Percentiles rank a stretch among this genome's conserved stretches.
These are phyloP conservation scores for Fragilariopsis cylindrus DNA, from an alignment of 108 stramenopile genomes.

Conservation along the genomic window DNA sequence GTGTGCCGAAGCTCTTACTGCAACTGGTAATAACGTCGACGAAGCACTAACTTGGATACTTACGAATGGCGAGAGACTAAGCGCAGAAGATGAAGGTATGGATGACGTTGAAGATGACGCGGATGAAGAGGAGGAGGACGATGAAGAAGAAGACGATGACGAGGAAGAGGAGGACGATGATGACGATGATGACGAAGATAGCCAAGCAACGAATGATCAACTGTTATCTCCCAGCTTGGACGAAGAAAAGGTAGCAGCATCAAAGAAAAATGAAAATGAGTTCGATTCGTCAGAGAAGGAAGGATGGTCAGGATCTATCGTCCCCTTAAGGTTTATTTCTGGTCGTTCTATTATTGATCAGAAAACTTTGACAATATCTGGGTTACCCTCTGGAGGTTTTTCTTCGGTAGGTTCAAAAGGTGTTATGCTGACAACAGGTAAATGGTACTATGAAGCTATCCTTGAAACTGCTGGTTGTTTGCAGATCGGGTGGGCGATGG, in stretches of 20 bases:
- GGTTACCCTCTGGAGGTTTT: conserved; percentile 79
- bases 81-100: conserved; percentile 67
- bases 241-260: neutral
- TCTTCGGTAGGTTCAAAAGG: conserved; percentile 89
- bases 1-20: conserved; percentile 90
- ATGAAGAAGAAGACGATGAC: conserved; percentile 57
- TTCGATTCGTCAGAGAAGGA: conserved; percentile 12
- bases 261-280: neutral
- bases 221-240: neutral
- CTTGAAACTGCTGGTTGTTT: conserved; percentile 90
- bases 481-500: conserved; percentile 94
- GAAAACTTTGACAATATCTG: conserved; percentile 66
- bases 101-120: conserved; percentile 73
- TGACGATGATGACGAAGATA: conserved; percentile 11
- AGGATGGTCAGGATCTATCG: conserved; percentile 65
- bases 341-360: conserved; percentile 71
- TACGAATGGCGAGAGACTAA: conserved; percentile 87
- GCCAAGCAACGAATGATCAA: conserved; percentile 6
- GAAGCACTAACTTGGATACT: conserved; percentile 97
- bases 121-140: conserved; percentile 50
- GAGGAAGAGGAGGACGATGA: conserved; percentile 30
- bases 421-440: conserved; percentile 72
- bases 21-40: conserved; percentile 91
- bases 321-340: conserved; percentile 74
- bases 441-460: conserved; percentile 95